Base-by-base conservation (phyloP, 2,329 filamentous ascomycete species). In the Lasiodiplodia gonubiensis region DNA sequence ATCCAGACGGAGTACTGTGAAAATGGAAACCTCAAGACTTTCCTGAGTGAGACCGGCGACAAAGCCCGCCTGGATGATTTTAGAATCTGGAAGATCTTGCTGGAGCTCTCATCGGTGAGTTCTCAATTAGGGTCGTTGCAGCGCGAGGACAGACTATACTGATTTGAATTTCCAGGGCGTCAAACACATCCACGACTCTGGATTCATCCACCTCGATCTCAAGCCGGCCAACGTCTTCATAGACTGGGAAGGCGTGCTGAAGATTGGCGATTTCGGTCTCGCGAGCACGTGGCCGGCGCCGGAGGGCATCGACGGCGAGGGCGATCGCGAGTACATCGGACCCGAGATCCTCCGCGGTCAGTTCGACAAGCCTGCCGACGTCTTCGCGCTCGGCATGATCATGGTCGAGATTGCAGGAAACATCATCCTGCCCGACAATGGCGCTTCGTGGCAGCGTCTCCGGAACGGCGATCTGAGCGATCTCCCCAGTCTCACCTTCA, bases 1-100 rank as follows among this genome's bases (percentile, higher is more conserved):
- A 98, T 99, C 69, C 94, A 98, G 81, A 98, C 94, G 0, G 95
- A 99, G 76, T 98, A 90, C 76, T 99, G 95, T 75, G 94, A 97
- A 77, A 93, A 97, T 76, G 95, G 95, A 18, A 97, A 92, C 69
- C 83, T 99, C 52, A 91, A 96, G 76, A 86, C 89, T 18, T 99
- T 98, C 76, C 85, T 99, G 35, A 86, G 88, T n/a, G 88, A 91
- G 68, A 88, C 93, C 69, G 95, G 95, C 27, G 86, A 90, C 69
- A 93, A 92, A 76, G 94, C 93, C 55, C 88, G 94, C 72, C 82
- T 99, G 71, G 95, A 99, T 79, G 95, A 98, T 78, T 99, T 99
- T 81, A 88, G 95, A 69, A 97, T 98, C 78, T 99, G 95, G 93
- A 99, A 99, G 82, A 94, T 98, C 68, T 83, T 98, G 73, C 86